These are phyloP conservation scores for Ascochyta pisi DNA, from an alignment of 2,329 filamentous ascomycete species.

Conservation along the genomic window DNA sequence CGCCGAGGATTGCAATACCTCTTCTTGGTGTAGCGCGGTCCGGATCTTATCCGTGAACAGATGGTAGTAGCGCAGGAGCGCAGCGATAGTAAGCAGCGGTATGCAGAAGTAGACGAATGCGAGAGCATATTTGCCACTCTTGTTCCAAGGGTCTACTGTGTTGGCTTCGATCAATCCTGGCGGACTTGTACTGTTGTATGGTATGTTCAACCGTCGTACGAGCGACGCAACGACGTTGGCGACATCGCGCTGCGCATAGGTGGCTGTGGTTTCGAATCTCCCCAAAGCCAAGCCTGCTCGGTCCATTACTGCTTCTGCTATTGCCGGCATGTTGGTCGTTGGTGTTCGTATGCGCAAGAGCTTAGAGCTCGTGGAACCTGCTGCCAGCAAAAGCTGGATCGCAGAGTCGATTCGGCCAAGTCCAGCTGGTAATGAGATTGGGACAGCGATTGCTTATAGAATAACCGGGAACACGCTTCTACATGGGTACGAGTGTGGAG, in stretches of 20 bases:
- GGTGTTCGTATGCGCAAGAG: conserved; percentile 15
- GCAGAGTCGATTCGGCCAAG: conserved; percentile 22
- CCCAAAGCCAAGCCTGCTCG: conserved; percentile 39
- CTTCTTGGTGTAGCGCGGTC: conserved; percentile 85
- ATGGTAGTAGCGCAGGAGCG: conserved; percentile 79
- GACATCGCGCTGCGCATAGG: conserved; percentile 39
- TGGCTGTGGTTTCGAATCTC: conserved; percentile 37
- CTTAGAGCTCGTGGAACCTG: conserved; percentile 34
- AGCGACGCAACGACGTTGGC: conserved; percentile 38
- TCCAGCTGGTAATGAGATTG: conserved; percentile 7
- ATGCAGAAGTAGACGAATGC: conserved; percentile 90
- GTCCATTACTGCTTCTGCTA: conserved; percentile 39
- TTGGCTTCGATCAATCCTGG: conserved; percentile 62
- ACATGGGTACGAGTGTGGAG: conserved; percentile 41
- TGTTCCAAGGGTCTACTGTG: conserved; percentile 75
- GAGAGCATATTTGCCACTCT: conserved; percentile 83
- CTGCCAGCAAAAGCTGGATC: conserved; percentile 45
- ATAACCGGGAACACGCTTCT: conserved; percentile 32
- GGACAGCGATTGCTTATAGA: conserved; percentile 31
- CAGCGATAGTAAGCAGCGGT: conserved; percentile 70
- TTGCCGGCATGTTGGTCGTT: conserved; percentile 42
- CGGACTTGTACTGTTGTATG: conserved; percentile 63
- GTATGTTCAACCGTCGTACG: conserved; percentile 61
- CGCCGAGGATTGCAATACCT: conserved; percentile 71
- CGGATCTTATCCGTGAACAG: conserved; percentile 93